These are phyloP conservation scores for Termitomyces sp. DNA, from an alignment of 768 basidiomycete genomes.

Conservation along the genomic window DNA sequence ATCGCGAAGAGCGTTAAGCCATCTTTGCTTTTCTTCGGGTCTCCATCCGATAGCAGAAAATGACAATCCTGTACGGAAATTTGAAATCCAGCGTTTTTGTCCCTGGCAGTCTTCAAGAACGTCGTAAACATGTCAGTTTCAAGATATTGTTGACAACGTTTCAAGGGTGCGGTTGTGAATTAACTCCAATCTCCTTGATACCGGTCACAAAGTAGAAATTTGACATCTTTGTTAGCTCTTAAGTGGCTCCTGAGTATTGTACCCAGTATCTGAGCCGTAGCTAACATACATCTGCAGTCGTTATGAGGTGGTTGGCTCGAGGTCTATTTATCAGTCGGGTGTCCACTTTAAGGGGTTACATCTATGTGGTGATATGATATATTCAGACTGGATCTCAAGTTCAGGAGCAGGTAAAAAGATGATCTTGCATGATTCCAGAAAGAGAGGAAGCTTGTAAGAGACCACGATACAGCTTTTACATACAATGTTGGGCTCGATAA, in stretches of 20 bases:
- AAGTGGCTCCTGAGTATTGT: conserved; percentile 40
- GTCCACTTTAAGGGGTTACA: conserved; percentile 23
- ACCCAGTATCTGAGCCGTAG: not conserved
- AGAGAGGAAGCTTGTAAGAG: no score
- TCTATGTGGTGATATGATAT: no score
- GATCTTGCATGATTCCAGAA: no score
- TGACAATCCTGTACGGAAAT: conserved; percentile 37
- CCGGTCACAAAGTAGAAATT: conserved; percentile 41
- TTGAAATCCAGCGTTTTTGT: conserved; percentile 39
- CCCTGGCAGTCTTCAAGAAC: conserved; percentile 48
- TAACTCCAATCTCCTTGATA: conserved; percentile 35
- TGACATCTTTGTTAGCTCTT: not conserved
- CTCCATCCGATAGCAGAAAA: conserved; percentile 50
- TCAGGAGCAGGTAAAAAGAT: no score
- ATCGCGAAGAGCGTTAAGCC: conserved; percentile 38
- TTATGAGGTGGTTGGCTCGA: conserved; percentile 46
- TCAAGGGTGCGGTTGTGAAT: conserved; percentile 42
- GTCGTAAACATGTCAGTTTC: conserved; percentile 36
- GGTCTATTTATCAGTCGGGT: conserved; percentile 44
- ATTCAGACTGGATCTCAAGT: no score
- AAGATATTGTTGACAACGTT: conserved; percentile 21
- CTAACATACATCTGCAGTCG: conserved; percentile 35
- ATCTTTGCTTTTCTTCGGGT: conserved; percentile 30
- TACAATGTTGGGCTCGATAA: no score
- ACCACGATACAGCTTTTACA: no score